Conservation (phyloP, 495 filamentous ascomycete genomes). For the Apodospora peruviana region DNA sequence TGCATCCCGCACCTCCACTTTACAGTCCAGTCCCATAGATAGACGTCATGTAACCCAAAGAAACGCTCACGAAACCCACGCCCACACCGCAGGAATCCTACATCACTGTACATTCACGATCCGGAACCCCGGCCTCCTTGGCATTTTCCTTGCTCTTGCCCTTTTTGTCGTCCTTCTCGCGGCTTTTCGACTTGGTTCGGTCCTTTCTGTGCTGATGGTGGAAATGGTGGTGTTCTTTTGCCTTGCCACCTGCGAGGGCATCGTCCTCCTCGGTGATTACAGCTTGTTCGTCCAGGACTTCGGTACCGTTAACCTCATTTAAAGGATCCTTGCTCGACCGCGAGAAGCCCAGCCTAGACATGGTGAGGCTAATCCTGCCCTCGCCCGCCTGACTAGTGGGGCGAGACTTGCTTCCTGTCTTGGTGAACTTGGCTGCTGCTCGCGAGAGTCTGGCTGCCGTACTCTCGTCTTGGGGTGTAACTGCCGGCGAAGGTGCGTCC, state of each 20-base stretch:
- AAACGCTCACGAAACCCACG: too few species aligned
- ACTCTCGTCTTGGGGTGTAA: conserved; percentile 47
- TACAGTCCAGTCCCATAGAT: too few species aligned
- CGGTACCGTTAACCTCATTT: conserved; percentile 11
- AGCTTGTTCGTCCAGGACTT: conserved; percentile 29
- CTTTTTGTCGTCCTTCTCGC: conserved; percentile 27
- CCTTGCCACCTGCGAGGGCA: conserved; percentile 8
- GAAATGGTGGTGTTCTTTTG: conserved; percentile 33
- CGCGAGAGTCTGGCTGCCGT: conserved; percentile 50
- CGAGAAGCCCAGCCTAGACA: conserved; percentile 57
- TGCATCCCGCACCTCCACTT: too few species aligned
- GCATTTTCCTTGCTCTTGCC: conserved; percentile 32
- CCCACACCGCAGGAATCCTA: too few species aligned
- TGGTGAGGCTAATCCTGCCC: conserved; percentile 57
- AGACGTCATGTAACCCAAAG: too few species aligned
- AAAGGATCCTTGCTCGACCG: conserved; percentile 46
- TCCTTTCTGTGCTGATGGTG: conserved; percentile 40
- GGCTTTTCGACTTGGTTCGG: conserved; percentile 39
- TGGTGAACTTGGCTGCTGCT: conserved; percentile 52
- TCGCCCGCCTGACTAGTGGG: conserved; percentile 64
- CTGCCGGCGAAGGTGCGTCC: conserved; percentile 27
- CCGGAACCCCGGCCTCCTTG: conserved; percentile 38
- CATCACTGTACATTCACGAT: conserved; percentile 63
- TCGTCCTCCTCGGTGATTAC: conserved; percentile 33
- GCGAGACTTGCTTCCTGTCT: conserved; percentile 55